Conservation (phyloP, 1,284 basidiomycete genomes). For the Fomitopsis betulina region DNA sequence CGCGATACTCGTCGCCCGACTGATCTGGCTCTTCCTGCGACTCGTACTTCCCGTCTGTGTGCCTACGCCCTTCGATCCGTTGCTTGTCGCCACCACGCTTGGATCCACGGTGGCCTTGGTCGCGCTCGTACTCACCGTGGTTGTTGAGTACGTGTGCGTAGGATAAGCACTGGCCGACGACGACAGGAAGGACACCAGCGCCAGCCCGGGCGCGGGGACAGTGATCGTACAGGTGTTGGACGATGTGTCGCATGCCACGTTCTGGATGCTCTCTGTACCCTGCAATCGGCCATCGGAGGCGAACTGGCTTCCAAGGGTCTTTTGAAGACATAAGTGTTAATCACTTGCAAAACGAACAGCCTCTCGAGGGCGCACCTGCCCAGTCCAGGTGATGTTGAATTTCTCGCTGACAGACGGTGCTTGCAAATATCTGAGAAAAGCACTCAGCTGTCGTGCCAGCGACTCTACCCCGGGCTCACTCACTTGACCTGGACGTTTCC, state of each 20-base stretch:
- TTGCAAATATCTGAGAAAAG: slow-evolving; percentile 37
- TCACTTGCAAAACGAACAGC: not conserved
- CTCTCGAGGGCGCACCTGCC: slow-evolving; percentile 33
- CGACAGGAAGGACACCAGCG: slow-evolving; percentile 44
- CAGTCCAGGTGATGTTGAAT: slow-evolving; percentile 70
- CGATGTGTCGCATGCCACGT: slow-evolving; percentile 38
- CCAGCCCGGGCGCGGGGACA: slow-evolving; percentile 49
- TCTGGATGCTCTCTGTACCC: slow-evolving; percentile 35
- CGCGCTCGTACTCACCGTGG: not conserved
- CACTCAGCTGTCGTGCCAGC: not conserved
- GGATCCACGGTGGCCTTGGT: not conserved
- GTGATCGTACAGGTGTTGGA: slow-evolving; percentile 40
- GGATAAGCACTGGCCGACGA: not conserved
- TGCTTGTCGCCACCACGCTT: slow-evolving; percentile 2
- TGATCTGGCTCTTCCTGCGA: not conserved
- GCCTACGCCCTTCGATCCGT: not conserved
- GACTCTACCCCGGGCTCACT: not conserved
- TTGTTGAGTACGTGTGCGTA: not conserved
- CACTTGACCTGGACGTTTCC: not conserved
- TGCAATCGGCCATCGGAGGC: slow-evolving; percentile 47
- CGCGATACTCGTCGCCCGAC: not conserved
- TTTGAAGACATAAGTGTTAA: not conserved
- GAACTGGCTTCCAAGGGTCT: slow-evolving; percentile 70
- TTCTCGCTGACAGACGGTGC: slow-evolving; percentile 56
- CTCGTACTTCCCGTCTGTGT: not conserved